Evolutionary conservation across 768 basidiomycete species (phyloP), one percentile per base, ranked within the genome.

Genomic region (Russula compacta): DNA sequence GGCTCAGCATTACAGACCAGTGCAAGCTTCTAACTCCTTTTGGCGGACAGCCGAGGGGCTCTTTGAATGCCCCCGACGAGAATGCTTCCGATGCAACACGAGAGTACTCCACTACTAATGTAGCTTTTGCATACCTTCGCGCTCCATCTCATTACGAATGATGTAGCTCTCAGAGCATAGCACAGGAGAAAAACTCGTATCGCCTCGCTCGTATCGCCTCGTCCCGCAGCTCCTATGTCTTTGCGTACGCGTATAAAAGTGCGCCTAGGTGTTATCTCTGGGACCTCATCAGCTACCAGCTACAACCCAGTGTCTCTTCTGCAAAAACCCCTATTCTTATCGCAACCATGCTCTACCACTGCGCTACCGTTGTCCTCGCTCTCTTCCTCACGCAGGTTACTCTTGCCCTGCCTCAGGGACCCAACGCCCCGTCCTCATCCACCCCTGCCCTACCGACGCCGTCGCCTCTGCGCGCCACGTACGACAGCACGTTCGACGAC

Each of bases 401-500:
- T 19, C 42, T 36, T 46, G 55, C 43, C 36, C n/a, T 57, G 35
- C 55, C 63, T 7, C 56, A 49, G 42, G 39, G 4, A 15, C 15
- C 53, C 11, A 6, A 6, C 35, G 38, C 29, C n/a, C 6, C 53
- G 4, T 35, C 21, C 6, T 29, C 51, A 5, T 19, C 50, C 6
- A 33, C 38, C 2, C 11, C 47, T 24, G 3, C 44, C 11, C 2
- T 44, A 1, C 4, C 59, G 15, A 38, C 59, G 6, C 43, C 42
- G 9, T 17, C 47, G 19, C 56, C 58, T 14, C 49, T 64, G 4
- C 42, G 44, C 12, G 50, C 54, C n/a, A 66, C 72, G 0, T 84
- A 73, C 66, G 82, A 85, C 72, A 46, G 71, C 17, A 56, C 70
- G 3, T 87, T 83, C 70, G 86, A 85, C 71, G 71, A 76, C 10